Evolutionary conservation across 73 alveolate species (phyloP).

Genomic region (Paramecium sexaurelia): DNA sequence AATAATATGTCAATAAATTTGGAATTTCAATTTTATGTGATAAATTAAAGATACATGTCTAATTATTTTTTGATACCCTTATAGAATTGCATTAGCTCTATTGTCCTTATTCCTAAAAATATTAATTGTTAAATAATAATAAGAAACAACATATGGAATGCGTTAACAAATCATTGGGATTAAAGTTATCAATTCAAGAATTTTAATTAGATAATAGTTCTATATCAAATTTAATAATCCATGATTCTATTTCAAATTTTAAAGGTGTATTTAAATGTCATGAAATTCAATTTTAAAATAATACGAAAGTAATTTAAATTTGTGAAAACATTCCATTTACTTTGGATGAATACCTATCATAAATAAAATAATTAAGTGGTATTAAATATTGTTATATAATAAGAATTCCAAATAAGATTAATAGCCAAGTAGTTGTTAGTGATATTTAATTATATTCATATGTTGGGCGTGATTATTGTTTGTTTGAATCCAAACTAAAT

Average conservation of each 20-base stretch:
- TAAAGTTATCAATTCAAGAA: neutral
- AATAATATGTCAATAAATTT: neutral
- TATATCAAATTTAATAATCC: neutral
- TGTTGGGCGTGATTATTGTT: neutral
- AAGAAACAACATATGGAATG: neutral
- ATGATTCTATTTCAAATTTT: neutral
- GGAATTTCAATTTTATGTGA: neutral
- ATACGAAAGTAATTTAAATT: neutral
- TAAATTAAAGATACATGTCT: neutral
- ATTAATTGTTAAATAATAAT: neutral
- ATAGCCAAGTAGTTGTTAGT: neutral
- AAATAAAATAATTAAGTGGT: neutral
- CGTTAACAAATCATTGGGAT: neutral
- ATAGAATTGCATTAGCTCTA: neutral
- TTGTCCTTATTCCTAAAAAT: neutral
- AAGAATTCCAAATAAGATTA: neutral
- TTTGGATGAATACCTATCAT: neutral
- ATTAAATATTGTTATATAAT: neutral
- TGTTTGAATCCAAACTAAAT: neutral
- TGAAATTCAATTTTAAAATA: neutral
- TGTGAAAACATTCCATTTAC: neutral
- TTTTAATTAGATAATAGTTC: neutral
- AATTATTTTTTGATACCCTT: neutral
- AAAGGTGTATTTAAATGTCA: constrained; percentile 2
- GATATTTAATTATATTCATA: neutral